Percentiles rank a stretch among this genome's conserved stretches.
Conservation (phyloP, 2,329 filamentous ascomycete species). For the Ploettnerulaceae sp. region DNA sequence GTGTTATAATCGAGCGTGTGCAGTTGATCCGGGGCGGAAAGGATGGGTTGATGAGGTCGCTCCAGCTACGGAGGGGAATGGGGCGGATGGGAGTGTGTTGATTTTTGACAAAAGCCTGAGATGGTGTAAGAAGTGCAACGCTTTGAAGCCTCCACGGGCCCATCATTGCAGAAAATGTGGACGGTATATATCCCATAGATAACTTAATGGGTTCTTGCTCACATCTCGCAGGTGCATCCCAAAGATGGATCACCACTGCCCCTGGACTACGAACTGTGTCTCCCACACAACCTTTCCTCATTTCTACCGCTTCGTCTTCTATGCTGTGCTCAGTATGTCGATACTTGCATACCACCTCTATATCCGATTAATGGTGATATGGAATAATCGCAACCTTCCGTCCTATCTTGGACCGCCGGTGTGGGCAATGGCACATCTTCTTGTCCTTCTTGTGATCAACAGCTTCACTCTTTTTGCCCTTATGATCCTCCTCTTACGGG, state of each 20-base stretch:
- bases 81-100: constrained; percentile 25
- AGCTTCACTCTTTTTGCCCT: constrained; percentile 58
- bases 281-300: constrained; percentile 77
- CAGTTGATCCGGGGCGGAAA: constrained; percentile 54
- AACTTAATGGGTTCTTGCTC: constrained; percentile 1
- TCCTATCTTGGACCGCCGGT: constrained; percentile 68
- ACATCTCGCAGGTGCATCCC: constrained; percentile 55
- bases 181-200: constrained; percentile 39
- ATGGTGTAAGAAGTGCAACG: constrained; percentile 74
- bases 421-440: constrained; percentile 54
- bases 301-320: constrained; percentile 74
- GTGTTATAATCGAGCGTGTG: constrained; percentile 61
- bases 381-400: constrained; percentile 61
- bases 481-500: constrained; percentile 58
- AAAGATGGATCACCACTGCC: constrained; percentile 84
- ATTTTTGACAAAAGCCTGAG: constrained; percentile 33
- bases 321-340: constrained; percentile 58
- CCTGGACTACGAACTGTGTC: constrained; percentile 81
- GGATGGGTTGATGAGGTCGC: constrained; percentile 26
- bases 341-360: constrained; percentile 56
- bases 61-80: constrained; percentile 16
- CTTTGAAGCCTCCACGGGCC: constrained; percentile 68
- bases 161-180: constrained; percentile 78
- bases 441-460: constrained; percentile 54
- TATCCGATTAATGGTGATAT: constrained; percentile 54